Evolutionary conservation across 257 asterid genomes (phyloP).

Genomic region (Fraxinus pennsylvanica): DNA sequence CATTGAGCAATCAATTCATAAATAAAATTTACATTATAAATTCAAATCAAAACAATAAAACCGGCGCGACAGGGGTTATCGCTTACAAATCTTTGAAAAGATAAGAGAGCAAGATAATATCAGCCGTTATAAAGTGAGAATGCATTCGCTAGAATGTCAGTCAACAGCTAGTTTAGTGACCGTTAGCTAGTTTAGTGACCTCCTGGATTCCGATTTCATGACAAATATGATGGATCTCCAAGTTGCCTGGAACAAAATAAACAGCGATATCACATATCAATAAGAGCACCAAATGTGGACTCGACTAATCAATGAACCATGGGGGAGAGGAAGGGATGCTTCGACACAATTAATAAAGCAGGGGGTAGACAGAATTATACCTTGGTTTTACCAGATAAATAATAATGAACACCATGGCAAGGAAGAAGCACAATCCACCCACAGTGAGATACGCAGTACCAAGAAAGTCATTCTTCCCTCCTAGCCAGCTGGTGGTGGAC

Average conservation of each 20-base stretch:
- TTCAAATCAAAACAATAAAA: no score
- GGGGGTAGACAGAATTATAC: constrained; percentile 30
- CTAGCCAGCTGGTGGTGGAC: constrained; percentile 89
- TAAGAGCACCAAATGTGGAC: neutral
- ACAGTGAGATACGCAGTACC: constrained; percentile 82
- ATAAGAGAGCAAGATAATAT: neutral
- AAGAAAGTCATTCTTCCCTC: constrained; percentile 81
- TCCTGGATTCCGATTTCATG: constrained; percentile 85
- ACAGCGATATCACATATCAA: neutral
- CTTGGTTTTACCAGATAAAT: constrained; percentile 76
- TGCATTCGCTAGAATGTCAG: constrained; percentile 1
- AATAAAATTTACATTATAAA: no score
- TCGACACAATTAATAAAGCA: no score
- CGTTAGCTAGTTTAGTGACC: constrained; percentile 44
- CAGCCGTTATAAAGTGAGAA: neutral
- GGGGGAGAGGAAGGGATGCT: neutral
- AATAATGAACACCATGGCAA: constrained; percentile 64
- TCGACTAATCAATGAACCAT: neutral
- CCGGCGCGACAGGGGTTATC: no score
- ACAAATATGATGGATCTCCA: constrained; percentile 88
- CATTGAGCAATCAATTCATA: no score
- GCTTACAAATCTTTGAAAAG: no score
- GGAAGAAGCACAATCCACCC: constrained; percentile 72
- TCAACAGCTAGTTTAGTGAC: no score
- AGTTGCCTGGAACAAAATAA: constrained; percentile 63